Conservation (phyloP, 2,329 filamentous ascomycete genomes). For the Cordyceps farinosa region DNA sequence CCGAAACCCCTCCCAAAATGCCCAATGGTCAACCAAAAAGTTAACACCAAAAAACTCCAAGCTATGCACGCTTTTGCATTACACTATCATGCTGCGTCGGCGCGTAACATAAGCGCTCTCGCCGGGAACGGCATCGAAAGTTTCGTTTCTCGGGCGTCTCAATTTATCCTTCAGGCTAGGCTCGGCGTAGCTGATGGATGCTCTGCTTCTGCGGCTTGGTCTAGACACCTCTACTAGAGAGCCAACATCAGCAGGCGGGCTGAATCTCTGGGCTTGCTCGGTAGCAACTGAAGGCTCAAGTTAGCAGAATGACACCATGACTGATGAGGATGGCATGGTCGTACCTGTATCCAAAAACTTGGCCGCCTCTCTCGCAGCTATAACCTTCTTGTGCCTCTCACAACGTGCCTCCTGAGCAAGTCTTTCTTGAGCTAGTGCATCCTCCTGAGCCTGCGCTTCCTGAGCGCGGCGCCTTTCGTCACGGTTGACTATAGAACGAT, state of each 20-base stretch:
- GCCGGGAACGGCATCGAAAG: constrained; percentile 70
- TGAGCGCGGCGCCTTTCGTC: constrained; percentile 22
- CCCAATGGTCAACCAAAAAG: too few species aligned
- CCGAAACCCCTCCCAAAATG: too few species aligned
- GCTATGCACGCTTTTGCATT: constrained; percentile 26
- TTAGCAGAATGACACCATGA: constrained; percentile 45
- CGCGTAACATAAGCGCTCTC: constrained; percentile 44
- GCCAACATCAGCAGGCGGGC: constrained; percentile 59
- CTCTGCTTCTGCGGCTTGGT: constrained; percentile 62
- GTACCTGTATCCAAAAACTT: constrained; percentile 20
- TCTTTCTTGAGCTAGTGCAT: too few species aligned
- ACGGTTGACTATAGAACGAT: constrained; percentile 16
- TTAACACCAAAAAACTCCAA: too few species aligned
- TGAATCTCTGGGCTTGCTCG: constrained; percentile 42
- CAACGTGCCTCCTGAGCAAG: too few species aligned
- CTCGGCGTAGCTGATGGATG: constrained; percentile 75
- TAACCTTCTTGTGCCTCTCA: not conserved
- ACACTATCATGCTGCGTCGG: constrained; percentile 59
- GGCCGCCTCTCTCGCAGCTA: constrained; percentile 15
- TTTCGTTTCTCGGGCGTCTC: constrained; percentile 72
- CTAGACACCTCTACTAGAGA: constrained; percentile 56
- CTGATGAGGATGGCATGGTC: constrained; percentile 35
- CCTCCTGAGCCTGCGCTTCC: constrained; percentile 4
- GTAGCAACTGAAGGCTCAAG: constrained; percentile 38
- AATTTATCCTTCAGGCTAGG: constrained; percentile 80